Conservation (phyloP, 768 basidiomycete species). For the Suillus placidus region DNA sequence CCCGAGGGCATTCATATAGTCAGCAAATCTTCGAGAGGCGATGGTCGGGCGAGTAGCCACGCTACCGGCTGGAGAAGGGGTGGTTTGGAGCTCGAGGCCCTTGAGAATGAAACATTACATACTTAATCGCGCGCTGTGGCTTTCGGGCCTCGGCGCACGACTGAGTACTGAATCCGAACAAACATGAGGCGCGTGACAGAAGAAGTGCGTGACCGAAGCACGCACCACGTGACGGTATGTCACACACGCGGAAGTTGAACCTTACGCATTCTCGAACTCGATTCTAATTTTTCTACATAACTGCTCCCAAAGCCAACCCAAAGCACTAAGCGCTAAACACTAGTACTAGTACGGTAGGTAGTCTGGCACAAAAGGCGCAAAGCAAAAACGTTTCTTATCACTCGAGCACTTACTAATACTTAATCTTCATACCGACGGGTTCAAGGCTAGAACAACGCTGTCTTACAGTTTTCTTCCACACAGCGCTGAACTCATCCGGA, state of each 20-base stretch:
- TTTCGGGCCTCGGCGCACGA: too few species aligned
- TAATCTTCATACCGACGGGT: not conserved
- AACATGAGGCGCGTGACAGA: not conserved
- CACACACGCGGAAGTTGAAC: too few species aligned
- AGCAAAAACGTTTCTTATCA: not conserved
- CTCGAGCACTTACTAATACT: not conserved
- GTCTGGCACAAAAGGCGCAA: not conserved
- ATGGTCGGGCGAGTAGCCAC: not conserved
- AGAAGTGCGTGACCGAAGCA: not conserved
- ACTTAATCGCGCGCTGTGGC: not conserved
- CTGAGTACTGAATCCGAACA: not conserved
- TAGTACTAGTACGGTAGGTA: not conserved
- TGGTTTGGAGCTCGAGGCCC: not conserved
- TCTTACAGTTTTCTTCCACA: not conserved
- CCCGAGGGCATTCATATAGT: slow-evolving; percentile 12
- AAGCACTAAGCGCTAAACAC: too few species aligned
- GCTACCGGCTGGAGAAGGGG: not conserved
- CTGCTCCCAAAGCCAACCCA: not conserved
- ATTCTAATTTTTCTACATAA: not conserved
- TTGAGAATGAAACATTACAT: not conserved
- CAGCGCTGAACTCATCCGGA: not conserved
- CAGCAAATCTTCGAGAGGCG: slow-evolving; percentile 4
- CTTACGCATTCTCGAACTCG: not conserved
- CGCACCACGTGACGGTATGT: too few species aligned
- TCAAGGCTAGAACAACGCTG: not conserved